Evolutionary conservation across 2,329 filamentous ascomycete species (phyloP).

Genomic region (Phyllosticta paracitricarpa): DNA sequence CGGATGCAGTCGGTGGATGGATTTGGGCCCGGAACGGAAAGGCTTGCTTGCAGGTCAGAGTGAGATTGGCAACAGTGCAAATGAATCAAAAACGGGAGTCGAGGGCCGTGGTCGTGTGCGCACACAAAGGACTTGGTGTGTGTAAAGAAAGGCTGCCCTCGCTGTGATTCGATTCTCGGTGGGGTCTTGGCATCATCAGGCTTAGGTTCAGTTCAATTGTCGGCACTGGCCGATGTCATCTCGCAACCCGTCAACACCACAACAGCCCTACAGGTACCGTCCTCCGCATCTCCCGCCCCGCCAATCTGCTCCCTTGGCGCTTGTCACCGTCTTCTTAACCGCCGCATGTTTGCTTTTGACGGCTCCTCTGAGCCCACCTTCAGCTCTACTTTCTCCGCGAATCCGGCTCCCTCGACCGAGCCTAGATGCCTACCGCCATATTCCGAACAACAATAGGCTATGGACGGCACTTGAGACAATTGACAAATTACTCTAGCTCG

Average conservation of each 20-base stretch:
- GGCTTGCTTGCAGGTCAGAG: not conserved
- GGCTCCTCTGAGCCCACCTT: no score
- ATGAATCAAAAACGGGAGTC: not conserved
- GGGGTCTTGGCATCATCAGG: conserved; percentile 1
- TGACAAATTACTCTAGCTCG: no score
- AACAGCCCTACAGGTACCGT: not conserved
- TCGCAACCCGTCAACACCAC: not conserved
- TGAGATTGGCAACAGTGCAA: not conserved
- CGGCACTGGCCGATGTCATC: not conserved
- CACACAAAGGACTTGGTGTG: not conserved
- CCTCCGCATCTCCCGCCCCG: not conserved
- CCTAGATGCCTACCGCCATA: no score
- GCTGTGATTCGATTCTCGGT: not conserved
- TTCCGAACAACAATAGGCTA: no score
- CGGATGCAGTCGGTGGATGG: not conserved
- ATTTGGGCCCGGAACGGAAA: not conserved
- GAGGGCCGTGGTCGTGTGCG: conserved; percentile 1
- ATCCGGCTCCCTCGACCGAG: no score
- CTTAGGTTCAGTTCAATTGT: no score
- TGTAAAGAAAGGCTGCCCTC: conserved; percentile 2
- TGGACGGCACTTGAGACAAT: no score
- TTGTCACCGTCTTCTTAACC: no score
- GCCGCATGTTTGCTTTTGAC: not conserved
- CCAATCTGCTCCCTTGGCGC: not conserved
- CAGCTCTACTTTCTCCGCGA: no score